Conservation (phyloP, 192 early-diverging fungal species). For the Podila horticola region DNA sequence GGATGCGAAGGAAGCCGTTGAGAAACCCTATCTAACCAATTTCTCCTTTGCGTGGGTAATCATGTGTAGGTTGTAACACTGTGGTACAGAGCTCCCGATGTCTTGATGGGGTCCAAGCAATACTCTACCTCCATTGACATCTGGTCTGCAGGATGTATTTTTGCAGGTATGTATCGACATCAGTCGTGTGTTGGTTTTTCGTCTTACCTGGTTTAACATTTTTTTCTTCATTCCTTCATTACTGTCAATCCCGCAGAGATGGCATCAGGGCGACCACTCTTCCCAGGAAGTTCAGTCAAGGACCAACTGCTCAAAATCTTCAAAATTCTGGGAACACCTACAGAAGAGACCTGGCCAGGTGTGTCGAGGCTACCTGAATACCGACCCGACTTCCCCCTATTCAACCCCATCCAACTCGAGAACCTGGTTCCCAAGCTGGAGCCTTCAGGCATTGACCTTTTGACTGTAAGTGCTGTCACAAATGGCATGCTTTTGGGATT, state of each 20-base stretch:
- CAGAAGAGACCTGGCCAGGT: conserved; percentile 85
- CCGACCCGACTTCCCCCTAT: conserved; percentile 83
- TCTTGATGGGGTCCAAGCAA: conserved; percentile 88
- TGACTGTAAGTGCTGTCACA: conserved; percentile 61
- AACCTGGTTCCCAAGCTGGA: conserved; percentile 86
- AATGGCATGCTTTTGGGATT: conserved; percentile 5
- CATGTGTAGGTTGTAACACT: conserved; percentile 75
- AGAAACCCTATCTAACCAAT: not conserved
- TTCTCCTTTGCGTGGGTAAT: no score
- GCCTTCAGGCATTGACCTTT: conserved; percentile 84
- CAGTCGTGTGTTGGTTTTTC: no score
- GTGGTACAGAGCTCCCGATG: conserved; percentile 91
- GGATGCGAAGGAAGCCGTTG: not conserved
- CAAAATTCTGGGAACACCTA: conserved; percentile 88
- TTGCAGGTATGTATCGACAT: conserved; percentile 65
- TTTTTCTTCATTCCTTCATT: not conserved
- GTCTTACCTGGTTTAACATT: not conserved
- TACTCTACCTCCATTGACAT: conserved; percentile 91
- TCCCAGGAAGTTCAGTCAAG: conserved; percentile 87
- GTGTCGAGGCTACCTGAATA: conserved; percentile 91
- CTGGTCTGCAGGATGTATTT: conserved; percentile 90
- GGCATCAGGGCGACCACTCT: conserved; percentile 89
- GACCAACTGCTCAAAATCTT: conserved; percentile 94
- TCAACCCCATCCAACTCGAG: conserved; percentile 75
- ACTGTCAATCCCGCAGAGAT: conserved; percentile 64